Percentiles rank a stretch among this genome's conserved stretches.
Evolutionary conservation across 208 protist genomes (phyloP).

Genomic region (Angomonas deanei): DNA sequence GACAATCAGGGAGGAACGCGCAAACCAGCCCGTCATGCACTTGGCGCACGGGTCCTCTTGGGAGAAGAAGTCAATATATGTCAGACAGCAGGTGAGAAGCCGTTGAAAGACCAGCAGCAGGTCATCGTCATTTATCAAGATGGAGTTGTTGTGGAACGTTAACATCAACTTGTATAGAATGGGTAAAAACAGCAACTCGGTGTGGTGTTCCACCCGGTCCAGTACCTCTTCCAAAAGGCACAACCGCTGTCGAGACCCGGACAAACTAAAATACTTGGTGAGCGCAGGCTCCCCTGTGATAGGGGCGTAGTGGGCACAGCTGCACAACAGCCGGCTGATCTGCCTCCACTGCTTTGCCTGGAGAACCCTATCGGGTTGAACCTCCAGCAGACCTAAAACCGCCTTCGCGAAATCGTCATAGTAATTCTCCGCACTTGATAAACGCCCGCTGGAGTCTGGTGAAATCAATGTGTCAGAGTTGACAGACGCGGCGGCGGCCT

Average conservation of each 20-base stretch:
- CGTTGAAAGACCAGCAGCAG: neutral
- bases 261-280: neutral
- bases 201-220: neutral
- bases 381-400: neutral
- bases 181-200: neutral
- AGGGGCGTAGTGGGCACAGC: neutral
- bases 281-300: neutral
- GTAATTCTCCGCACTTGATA: neutral
- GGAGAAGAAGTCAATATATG: constrained; percentile 4
- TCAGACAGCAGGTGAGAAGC: neutral
- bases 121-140: neutral
- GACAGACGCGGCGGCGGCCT: no score
- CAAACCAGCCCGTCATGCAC: constrained; percentile 4
- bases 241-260: neutral
- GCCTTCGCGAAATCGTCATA: neutral
- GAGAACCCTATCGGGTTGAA: neutral
- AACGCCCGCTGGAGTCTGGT: neutral
- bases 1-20: neutral
- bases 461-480: neutral
- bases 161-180: neutral
- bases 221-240: constrained; percentile 1
- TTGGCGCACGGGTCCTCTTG: neutral
- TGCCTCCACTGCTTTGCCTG: neutral
- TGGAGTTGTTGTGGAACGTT: neutral
- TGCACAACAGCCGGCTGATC: neutral